Base-by-base conservation (phyloP, 306 rosid species). In the Cucurbita argyrosperma region DNA sequence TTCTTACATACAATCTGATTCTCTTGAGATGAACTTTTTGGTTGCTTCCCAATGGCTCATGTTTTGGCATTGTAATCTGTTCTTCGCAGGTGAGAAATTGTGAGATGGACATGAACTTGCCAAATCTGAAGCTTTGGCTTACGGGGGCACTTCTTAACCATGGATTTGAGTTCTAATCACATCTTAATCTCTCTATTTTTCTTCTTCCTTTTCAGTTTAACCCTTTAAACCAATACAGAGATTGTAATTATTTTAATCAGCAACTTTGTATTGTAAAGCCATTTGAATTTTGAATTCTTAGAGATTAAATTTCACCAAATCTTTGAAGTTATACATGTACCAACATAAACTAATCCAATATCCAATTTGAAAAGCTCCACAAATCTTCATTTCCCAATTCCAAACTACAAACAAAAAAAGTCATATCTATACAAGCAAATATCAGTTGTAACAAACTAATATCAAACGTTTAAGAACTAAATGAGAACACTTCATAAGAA, bases 81-180 rank as follows among this genome's bases (percentile, higher is more conserved):
- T 52, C 16, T 67, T 5, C 1, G 83, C 82, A 93, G 98, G 96
- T 86, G 16, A 78, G 81, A 66, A 88, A 84, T 40, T 62, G 81
- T 13, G 88, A 89, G 72, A 74, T 76, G 74, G 90, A 90, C 43
- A 84, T 89, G 68, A 85, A 90, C 80, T 83, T 86, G 83, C 89
- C 86, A 58, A 89, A 90, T 81, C 79, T 94, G 90, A 90, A 88
- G 89, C 86, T 90, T 37, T 94, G 98, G 98, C 88, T 94, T 51
- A 82, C 97, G 2, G 90, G 86, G 3, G 98, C 95, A 62, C 92
- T 94, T 77, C 67, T 89, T 76, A 90, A 87, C 78, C 95, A 90
- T 78, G 96, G 97, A 49, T 94, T 94, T 81, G 85, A 87, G 81
- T 78, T 89, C 45, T 69, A 76, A 78, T 23, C 84, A 67, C 47